Evolutionary conservation across 495 filamentous ascomycete genomes (phyloP), one percentile per base, ranked within the genome.

Genomic region (Penicillium coffeae): DNA sequence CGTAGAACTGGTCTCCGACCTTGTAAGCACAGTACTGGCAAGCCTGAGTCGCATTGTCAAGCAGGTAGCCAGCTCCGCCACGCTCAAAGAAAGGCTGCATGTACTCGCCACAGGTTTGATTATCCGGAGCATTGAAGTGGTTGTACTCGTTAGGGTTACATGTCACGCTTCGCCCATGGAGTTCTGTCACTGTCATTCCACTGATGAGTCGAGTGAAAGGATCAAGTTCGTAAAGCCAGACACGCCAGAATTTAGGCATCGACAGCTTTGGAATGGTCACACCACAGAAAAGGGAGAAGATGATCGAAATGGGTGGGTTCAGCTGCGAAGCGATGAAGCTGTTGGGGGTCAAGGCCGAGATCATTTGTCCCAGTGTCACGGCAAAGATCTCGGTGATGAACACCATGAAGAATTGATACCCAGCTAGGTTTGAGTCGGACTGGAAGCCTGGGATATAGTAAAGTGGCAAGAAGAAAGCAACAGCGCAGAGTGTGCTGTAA

Each of bases 191-290:
- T 3, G 90, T 78, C 64, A 89, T 87, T 8, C 88, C 90, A 37
- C 81, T 74, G 56, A 96, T 86, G 7, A 95, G 76, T 3, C 88
- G 82, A 1, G 86, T 91, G 65, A 94, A 93, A 0, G 90, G 90
- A 54, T 90, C 84, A 2, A 95, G 79, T 51, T 90, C 68, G 66
- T 92, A 90, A 15, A 94, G 72, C 88, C 88, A 92, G 1, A 73
- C 72, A 10, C 83, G 76, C 84, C 88, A 95, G 69, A 90, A 91
- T 3, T 59, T 63, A 4, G 88, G 88, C 62, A 94, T 87, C 56
- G 85, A 81, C 0, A 81, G 79, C 21, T 78, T 81, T 0, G 89
- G 87, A 44, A 91, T 84, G 8, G 88, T 81, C 43, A 92, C 87
- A 52, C 89, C 89, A 60, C 86, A 92, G 79, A 94, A 91, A 0